Base-by-base conservation (phyloP, 225 moss, liverwort and hornwort genomes). In the Neckera pumila region DNA sequence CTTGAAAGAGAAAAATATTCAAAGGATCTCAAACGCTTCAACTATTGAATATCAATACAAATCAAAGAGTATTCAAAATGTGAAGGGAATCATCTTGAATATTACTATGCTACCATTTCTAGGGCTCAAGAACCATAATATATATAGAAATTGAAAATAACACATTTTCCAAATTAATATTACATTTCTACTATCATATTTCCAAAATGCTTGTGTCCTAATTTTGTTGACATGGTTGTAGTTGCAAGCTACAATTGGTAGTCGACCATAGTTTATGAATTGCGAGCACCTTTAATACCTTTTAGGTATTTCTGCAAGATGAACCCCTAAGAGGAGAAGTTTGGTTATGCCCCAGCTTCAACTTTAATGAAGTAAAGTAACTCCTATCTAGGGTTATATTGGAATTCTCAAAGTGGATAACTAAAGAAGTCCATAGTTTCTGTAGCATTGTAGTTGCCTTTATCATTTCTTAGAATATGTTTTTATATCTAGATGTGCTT, bases 291-390 rank as follows among this genome's bases (percentile, higher is more conserved):
- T 14, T 22, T 26, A 40, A 40, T 70, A 70, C 8, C 3, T 26
- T 70, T 70, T 1, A 42, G 1, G 1, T 70, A 42, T 26, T 42
- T 42, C 0, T 70, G 0, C 0, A 7, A 26, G 25, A 25, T 40
- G 14, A 70, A 26, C 16, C 1, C 2, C 0, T 0, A 42, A 0
- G 15, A 71, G 26, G 7, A 42, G 0, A 71, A 33, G 2, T 33
- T 64, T 9, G 9, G 26, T 71, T 0, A 26, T 42, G 3, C 9
- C 5, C 5, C 2, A 42, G 0, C 33, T 33, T 64, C 63, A 31
- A 63, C 10, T 65, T 65, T 34, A 36, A 19, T 65, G 10, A 36
- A 34, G 5, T 36, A 5, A 65, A 65, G 65, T 5, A 5, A 36
- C 3, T 65, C 0, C 36, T 36, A 36, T 65, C 5, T 7, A 65